A percentile compares a stretch with the other conserved stretches of the same genome.
These are phyloP conservation scores for Leucocoprinus birnbaumii DNA, from an alignment of 768 basidiomycete species.

Conservation along the genomic window DNA sequence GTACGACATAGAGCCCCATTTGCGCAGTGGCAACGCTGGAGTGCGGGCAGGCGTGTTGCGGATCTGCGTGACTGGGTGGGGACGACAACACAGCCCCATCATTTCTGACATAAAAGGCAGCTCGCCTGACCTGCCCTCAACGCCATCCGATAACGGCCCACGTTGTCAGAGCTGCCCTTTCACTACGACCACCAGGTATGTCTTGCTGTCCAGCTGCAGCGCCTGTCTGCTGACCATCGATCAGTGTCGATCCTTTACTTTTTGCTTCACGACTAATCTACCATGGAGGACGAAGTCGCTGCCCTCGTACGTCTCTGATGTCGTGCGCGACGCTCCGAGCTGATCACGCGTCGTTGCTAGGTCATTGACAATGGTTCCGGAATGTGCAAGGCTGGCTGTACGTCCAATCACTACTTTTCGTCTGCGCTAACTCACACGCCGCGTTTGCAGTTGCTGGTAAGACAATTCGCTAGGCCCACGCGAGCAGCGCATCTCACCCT, in stretches of 20 bases:
- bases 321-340: slow-evolving; percentile 2
- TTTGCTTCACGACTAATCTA: slow-evolving; percentile 28
- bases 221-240: slow-evolving; percentile 10
- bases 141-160: slow-evolving; percentile 8
- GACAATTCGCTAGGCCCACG: slow-evolving; percentile 11
- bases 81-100: slow-evolving; percentile 4
- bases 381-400: slow-evolving; percentile 99
- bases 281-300: slow-evolving; percentile 48
- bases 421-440: slow-evolving; percentile 17
- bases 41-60: no score
- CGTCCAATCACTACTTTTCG: slow-evolving; percentile 31
- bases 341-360: slow-evolving; percentile 29
- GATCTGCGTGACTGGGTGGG: no score
- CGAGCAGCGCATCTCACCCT: slow-evolving; percentile 17
- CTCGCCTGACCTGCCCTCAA: slow-evolving; percentile 8
- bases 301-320: slow-evolving; percentile 50
- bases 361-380: slow-evolving; percentile 95
- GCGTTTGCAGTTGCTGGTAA: slow-evolving; percentile 59
- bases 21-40: no score
- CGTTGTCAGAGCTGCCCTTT: neutral
- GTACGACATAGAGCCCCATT: no score
- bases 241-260: slow-evolving; percentile 15
- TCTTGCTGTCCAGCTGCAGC: neutral
- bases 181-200: slow-evolving; percentile 5
- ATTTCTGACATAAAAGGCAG: slow-evolving; percentile 3